Evolutionary conservation across 441 rosid species (phyloP).

Genomic region (Biscutella auriculata): DNA sequence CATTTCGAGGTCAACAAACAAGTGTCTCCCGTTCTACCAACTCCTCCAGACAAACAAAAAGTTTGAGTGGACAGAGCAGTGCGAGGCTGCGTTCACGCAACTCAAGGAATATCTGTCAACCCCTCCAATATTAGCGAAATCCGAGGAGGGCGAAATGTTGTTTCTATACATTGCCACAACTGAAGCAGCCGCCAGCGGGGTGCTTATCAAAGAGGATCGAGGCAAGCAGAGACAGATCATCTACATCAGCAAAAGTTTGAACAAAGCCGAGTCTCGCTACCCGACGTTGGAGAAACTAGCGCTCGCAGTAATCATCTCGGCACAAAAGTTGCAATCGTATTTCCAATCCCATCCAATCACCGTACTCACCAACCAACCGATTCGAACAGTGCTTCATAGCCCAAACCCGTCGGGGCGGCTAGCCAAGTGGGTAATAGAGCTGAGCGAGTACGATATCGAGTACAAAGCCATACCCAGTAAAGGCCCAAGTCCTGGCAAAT

Average conservation of each 20-base stretch:
- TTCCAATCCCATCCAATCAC: neutral
- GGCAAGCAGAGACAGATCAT: neutral
- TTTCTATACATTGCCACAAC: neutral
- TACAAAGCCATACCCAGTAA: too few species aligned
- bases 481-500: too few species aligned
- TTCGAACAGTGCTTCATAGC: neutral
- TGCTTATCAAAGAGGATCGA: neutral
- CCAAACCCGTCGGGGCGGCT: neutral
- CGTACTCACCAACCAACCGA: neutral
- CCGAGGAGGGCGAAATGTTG: neutral
- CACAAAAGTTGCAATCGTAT: neutral
- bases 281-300: neutral
- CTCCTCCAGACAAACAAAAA: neutral
- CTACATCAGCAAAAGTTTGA: neutral
- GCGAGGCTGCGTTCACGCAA: too few species aligned
- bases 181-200: neutral
- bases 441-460: too few species aligned
- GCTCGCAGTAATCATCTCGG: neutral
- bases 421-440: too few species aligned
- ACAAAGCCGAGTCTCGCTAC: neutral
- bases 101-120: too few species aligned
- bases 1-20: neutral
- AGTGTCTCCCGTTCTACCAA: neutral
- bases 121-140: neutral
- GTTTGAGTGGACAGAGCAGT: neutral